Evolutionary conservation across 805 yeast genomes (phyloP).

Genomic region (Nakazawaea wickerhamii): DNA sequence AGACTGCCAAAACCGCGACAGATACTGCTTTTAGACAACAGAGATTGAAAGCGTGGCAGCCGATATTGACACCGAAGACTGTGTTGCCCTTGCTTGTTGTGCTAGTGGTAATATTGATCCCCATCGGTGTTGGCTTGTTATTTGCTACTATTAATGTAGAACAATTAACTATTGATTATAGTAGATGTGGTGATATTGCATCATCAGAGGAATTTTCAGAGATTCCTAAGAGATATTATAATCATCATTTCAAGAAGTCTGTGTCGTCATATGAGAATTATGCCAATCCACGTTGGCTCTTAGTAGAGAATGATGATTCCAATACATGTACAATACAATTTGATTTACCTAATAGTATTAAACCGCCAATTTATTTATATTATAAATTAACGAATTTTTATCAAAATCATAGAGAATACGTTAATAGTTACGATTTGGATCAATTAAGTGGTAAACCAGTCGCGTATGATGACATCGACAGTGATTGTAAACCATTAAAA

Average conservation of each 20-base stretch:
- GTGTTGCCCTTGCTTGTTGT: constrained; percentile 80
- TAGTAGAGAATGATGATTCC: constrained; percentile 27
- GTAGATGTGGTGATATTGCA: constrained; percentile 54
- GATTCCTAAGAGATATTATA: constrained; percentile 57
- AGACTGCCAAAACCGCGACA: constrained; percentile 39
- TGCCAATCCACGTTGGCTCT: constrained; percentile 60
- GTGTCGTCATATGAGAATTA: constrained; percentile 24
- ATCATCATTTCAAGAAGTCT: constrained; percentile 53
- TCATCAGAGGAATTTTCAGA: constrained; percentile 32
- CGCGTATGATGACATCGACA: constrained; percentile 39
- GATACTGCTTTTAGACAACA: constrained; percentile 79
- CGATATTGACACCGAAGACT: constrained; percentile 85
- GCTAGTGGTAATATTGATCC: constrained; percentile 77
- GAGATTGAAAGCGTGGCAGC: constrained; percentile 62
- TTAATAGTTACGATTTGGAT: constrained; percentile 71
- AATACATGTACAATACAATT: constrained; percentile 64
- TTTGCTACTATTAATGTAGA: constrained; percentile 78
- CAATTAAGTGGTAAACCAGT: constrained; percentile 80
- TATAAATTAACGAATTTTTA: constrained; percentile 85
- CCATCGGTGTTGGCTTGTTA: constrained; percentile 82
- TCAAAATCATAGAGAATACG: constrained; percentile 94
- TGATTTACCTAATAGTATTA: constrained; percentile 63
- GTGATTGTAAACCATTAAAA: constrained; percentile 49
- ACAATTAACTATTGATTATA: constrained; percentile 68
- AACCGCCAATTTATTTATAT: constrained; percentile 69